Evolutionary conservation across 1,284 basidiomycete species (phyloP).

Genomic region (Sanghuangporus sanghuang): DNA sequence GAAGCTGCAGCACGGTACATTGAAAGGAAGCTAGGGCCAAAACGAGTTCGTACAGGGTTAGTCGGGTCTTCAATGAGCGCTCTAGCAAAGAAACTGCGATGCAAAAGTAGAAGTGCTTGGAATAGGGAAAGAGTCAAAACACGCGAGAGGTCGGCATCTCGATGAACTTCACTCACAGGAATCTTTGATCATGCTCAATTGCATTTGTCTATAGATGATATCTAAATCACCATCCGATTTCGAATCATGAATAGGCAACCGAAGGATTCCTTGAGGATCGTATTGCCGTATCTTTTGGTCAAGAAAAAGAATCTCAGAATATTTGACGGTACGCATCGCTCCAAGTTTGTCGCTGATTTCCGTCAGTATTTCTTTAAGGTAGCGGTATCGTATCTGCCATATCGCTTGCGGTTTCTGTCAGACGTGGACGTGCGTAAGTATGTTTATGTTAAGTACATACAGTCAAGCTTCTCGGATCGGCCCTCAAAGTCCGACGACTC

Average conservation of each 20-base stretch:
- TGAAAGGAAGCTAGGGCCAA: slow-evolving; percentile 20
- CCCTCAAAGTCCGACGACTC: background rate
- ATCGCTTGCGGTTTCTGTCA: background rate
- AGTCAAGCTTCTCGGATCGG: background rate
- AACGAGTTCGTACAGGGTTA: slow-evolving; percentile 18
- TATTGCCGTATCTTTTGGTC: slow-evolving; percentile 15
- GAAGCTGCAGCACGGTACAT: slow-evolving; percentile 17
- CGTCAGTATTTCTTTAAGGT: background rate
- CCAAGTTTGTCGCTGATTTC: slow-evolving; percentile 4
- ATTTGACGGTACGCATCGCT: slow-evolving; percentile 7
- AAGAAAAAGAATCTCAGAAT: slow-evolving; percentile 14
- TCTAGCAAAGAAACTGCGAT: slow-evolving; percentile 20
- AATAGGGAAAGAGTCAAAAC: background rate
- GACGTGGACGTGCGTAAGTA: background rate
- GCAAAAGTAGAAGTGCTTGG: slow-evolving; percentile 13
- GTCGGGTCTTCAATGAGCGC: slow-evolving; percentile 18
- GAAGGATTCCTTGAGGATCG: background rate
- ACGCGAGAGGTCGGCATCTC: background rate
- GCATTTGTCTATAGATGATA: background rate
- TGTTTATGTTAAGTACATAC: background rate
- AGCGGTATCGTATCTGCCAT: background rate
- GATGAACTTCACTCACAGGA: background rate
- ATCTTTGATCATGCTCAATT: background rate
- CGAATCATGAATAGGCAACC: background rate
- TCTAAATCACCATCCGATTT: background rate